Evolutionary conservation across 768 basidiomycete species (phyloP).

Genomic region (Serendipita vermifera): DNA sequence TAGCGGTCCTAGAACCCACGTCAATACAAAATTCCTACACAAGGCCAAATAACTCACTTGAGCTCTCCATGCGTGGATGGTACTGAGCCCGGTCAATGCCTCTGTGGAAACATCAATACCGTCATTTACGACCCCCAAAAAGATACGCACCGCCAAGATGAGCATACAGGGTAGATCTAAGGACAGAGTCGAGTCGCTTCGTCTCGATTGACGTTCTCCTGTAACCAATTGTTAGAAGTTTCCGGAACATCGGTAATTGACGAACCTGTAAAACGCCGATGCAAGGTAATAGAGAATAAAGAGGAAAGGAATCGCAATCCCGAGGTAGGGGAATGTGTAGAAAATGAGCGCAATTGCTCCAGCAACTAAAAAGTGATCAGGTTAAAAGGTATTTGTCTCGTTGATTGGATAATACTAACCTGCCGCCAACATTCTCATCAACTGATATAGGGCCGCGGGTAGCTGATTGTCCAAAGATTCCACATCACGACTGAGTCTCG

Average conservation of each 20-base stretch:
- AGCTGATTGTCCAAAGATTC: conserved; percentile 43
- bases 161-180: conserved; percentile 45
- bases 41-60: conserved; percentile 28
- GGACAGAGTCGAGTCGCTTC: conserved; percentile 49
- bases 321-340: conserved; percentile 54
- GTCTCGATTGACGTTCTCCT: conserved; percentile 45
- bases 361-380: conserved; percentile 26
- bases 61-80: conserved; percentile 45
- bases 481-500: conserved; percentile 49
- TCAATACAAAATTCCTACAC: not conserved
- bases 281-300: conserved; percentile 38
- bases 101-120: conserved; percentile 26
- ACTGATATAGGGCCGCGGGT: conserved; percentile 36
- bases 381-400: not conserved
- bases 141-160: conserved; percentile 19
- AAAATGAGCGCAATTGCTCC: conserved; percentile 49
- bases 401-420: not conserved
- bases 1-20: conserved; percentile 30
- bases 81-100: conserved; percentile 48
- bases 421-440: conserved; percentile 15
- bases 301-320: conserved; percentile 48
- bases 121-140: not conserved
- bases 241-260: not conserved
- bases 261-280: conserved; percentile 40
- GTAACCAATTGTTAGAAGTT: conserved; percentile 1